Conservation (phyloP, 176 grass and related monocot species). For the Dactylis glomerata region DNA sequence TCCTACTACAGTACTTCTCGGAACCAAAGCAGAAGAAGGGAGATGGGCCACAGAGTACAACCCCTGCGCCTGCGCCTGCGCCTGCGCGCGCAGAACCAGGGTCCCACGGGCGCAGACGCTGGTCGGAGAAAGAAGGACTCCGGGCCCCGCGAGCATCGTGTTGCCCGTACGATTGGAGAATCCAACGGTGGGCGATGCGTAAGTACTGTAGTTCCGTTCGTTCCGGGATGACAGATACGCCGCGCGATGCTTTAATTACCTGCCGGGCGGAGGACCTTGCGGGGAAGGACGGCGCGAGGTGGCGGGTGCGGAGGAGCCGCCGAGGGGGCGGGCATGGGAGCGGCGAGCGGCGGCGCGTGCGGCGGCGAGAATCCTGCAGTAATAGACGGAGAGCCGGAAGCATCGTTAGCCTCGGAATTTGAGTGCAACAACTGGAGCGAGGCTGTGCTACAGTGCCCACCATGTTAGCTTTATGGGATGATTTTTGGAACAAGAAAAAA, state of each 20-base stretch:
- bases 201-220: neutral
- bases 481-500: neutral
- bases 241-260: constrained; percentile 27
- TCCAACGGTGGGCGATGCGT: neutral
- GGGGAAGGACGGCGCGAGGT: constrained; percentile 22
- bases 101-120: constrained; percentile 10
- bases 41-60: neutral
- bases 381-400: neutral
- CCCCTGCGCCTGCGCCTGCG: neutral
- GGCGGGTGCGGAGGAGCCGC: constrained; percentile 22
- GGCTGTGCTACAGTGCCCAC: neutral
- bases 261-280: constrained; percentile 42
- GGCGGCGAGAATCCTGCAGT: constrained; percentile 42
- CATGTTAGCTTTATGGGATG: neutral
- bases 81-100: constrained; percentile 10
- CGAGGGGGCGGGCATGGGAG: neutral
- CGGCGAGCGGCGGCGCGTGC: neutral
- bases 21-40: neutral
- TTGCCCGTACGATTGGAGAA: neutral
- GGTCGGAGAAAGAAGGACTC: constrained; percentile 30
- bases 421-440: neutral
- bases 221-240: neutral
- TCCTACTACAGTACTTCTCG: neutral
- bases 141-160: neutral
- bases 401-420: neutral